Evolutionary conservation across 495 filamentous ascomycete genomes (phyloP).

Genomic region (Aspergillus homomorphus): DNA sequence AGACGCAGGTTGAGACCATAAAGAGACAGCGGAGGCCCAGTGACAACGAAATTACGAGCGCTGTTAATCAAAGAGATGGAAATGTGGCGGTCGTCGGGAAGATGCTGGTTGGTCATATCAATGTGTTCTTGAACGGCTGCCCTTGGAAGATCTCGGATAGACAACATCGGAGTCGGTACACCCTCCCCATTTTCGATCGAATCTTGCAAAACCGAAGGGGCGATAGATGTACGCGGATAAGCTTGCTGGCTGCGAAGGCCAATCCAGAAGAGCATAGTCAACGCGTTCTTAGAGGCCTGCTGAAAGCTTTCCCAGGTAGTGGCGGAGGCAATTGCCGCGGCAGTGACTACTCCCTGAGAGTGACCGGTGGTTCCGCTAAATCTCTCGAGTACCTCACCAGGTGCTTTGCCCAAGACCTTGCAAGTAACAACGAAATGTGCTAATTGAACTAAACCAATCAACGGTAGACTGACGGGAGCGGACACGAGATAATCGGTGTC

Average conservation of each 20-base stretch:
- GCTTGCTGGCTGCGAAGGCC: conserved; percentile 97
- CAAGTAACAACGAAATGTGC: conserved; percentile 93
- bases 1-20: conserved; percentile 93
- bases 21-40: conserved; percentile 90
- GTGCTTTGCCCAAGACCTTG: conserved; percentile 79
- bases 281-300: conserved; percentile 67
- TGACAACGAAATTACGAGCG: conserved; percentile 93
- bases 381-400: conserved; percentile 77
- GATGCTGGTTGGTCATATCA: conserved; percentile 90
- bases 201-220: conserved; percentile 89
- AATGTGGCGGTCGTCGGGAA: conserved; percentile 89
- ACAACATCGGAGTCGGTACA: conserved; percentile 92
- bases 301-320: conserved; percentile 88
- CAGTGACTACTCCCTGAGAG: conserved; percentile 92
- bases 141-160: conserved; percentile 85
- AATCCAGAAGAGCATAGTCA: conserved; percentile 99
- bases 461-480: conserved; percentile 91
- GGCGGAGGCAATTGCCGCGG: conserved; percentile 85
- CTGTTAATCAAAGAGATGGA: conserved; percentile 95
- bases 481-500: conserved; percentile 95
- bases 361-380: conserved; percentile 90
- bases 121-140: conserved; percentile 89
- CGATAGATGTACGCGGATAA: conserved; percentile 88
- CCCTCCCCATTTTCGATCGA: conserved; percentile 93
- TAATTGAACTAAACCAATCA: conserved; percentile 93